phyloP scores from a whole-genome alignment of 495 filamentous ascomycete genomes.

The Cercophora samala region DNA sequence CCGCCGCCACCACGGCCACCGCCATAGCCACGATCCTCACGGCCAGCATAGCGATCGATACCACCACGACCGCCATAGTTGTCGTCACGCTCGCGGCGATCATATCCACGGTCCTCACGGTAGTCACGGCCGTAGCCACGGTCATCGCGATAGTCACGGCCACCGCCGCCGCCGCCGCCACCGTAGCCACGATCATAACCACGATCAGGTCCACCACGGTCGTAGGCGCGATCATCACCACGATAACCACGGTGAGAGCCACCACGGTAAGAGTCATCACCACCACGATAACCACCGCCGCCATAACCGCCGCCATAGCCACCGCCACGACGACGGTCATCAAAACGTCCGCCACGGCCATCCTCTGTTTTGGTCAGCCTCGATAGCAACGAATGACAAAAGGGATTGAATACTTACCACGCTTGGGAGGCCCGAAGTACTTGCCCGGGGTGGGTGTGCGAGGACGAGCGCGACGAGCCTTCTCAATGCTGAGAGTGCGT shows the following conservation, averaged over 20 bases:
- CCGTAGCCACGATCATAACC: constrained; percentile 51
- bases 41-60: constrained; percentile 45
- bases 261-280: constrained; percentile 31
- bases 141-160: constrained; percentile 48
- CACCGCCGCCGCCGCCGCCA: constrained; percentile 44
- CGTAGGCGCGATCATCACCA: constrained; percentile 49
- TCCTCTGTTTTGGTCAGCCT: constrained; percentile 30
- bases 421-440: constrained; percentile 98
- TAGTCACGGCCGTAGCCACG: constrained; percentile 50
- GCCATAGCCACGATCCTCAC: constrained; percentile 44
- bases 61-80: constrained; percentile 50
- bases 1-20: constrained; percentile 41
- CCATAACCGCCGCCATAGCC: constrained; percentile 33
- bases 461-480: constrained; percentile 89
- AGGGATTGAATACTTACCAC: constrained; percentile 60
- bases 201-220: constrained; percentile 45
- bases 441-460: constrained; percentile 97
- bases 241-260: constrained; percentile 44
- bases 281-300: constrained; percentile 32
- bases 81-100: constrained; percentile 56
- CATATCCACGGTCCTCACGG: constrained; percentile 59
- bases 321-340: constrained; percentile 33
- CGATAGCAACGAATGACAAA: neutral
- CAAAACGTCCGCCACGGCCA: constrained; percentile 33
- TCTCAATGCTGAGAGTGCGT: constrained; percentile 96